Conservation (phyloP, 2,329 filamentous ascomycete species). For the Neonectria neomacrospora region DNA sequence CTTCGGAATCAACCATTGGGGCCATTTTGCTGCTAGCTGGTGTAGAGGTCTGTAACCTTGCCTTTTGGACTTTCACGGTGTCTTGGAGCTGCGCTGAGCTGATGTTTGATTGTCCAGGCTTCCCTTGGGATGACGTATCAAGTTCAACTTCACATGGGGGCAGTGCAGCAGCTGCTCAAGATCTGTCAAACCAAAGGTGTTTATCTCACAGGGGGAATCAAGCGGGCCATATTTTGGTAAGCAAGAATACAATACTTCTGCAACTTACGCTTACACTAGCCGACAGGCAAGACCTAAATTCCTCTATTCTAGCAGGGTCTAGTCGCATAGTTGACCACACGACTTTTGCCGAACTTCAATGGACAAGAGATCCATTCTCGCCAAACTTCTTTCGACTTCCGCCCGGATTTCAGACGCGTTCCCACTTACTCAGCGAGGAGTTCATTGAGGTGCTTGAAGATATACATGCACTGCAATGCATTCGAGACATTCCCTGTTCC, state of each 20-base stretch:
- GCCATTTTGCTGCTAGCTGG: conserved; percentile 56
- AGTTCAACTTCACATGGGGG: conserved; percentile 56
- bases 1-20: conserved; percentile 52
- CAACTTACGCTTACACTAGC: not conserved
- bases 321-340: conserved; percentile 53
- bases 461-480: conserved; percentile 51
- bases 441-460: conserved; percentile 54
- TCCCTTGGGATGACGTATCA: conserved; percentile 49
- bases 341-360: conserved; percentile 55
- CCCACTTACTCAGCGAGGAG: conserved; percentile 41
- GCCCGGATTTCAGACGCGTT: conserved; percentile 45
- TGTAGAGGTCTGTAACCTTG: conserved; percentile 50
- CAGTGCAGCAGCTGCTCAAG: conserved; percentile 50
- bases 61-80: not conserved
- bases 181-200: conserved; percentile 45
- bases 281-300: conserved; percentile 57
- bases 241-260: conserved; percentile 24
- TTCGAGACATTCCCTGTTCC: conserved; percentile 46
- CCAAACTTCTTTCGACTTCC: conserved; percentile 47
- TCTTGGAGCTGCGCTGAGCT: not conserved
- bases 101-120: conserved; percentile 44
- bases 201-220: conserved; percentile 52
- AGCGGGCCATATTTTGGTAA: conserved; percentile 59
- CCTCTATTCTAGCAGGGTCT: conserved; percentile 52
- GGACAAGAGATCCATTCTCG: conserved; percentile 50